phyloP scores from a whole-genome alignment of 1,284 basidiomycete genomes.

The Stygiomarasmius scandens region DNA sequence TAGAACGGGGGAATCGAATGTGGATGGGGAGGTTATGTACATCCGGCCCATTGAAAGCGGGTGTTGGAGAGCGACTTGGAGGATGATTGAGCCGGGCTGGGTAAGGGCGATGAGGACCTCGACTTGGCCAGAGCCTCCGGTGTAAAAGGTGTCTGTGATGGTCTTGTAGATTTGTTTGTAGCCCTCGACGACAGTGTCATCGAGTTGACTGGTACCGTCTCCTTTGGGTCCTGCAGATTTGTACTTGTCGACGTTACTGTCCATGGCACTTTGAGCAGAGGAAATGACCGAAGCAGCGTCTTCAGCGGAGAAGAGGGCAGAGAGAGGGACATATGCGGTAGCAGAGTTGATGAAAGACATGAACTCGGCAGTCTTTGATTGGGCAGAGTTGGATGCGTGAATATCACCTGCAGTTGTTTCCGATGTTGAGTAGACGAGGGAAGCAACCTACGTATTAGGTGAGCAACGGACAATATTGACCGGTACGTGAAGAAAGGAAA shows the following conservation, averaged over 20 bases:
- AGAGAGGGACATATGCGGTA: conserved; percentile 57
- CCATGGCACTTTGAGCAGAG: conserved; percentile 29
- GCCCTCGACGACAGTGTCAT: conserved; percentile 56
- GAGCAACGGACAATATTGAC: no score
- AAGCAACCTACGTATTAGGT: conserved; percentile 1
- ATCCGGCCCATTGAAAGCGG: conserved; percentile 46
- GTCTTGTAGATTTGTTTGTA: conserved; percentile 65
- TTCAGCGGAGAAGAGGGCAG: conserved; percentile 46
- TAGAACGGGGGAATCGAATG: conserved; percentile 12
- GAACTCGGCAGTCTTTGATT: conserved; percentile 35
- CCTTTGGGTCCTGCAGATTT: conserved; percentile 41
- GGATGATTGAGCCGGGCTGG: conserved; percentile 45
- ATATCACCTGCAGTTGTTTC: conserved; percentile 18
- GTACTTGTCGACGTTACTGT: conserved; percentile 22
- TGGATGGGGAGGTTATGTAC: conserved; percentile 38
- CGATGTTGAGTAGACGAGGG: conserved; percentile 18
- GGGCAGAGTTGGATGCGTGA: conserved; percentile 1
- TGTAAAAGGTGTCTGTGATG: conserved; percentile 47
- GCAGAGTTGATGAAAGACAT: conserved; percentile 64
- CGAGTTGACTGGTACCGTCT: conserved; percentile 46
- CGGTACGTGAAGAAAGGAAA: conserved; percentile 1
- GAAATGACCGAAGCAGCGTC: conserved; percentile 27
- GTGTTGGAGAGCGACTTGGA: conserved; percentile 73
- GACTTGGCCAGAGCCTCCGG: conserved; percentile 50
- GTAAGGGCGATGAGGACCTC: conserved; percentile 68